Conservation (phyloP, 1,139 yeast genomes). For the Taphrina wiesneri region DNA sequence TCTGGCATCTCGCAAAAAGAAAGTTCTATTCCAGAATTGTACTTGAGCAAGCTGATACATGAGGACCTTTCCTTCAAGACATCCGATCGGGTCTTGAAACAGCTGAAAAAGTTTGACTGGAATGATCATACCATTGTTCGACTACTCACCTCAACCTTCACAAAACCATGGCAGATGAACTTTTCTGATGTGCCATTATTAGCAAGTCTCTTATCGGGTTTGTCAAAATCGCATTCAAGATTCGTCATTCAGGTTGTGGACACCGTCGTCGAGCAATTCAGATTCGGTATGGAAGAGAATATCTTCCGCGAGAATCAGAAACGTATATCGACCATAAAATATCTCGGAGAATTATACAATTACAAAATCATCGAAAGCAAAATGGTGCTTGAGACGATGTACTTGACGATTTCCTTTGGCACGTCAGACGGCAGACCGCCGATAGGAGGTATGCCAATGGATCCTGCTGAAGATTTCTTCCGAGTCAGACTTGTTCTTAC, state of each 20-base stretch:
- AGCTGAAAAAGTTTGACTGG: constrained; percentile 56
- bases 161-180: constrained; percentile 62
- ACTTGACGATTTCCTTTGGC: constrained; percentile 65
- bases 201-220: constrained; percentile 53
- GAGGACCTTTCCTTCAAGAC: constrained; percentile 54
- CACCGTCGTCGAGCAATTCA: constrained; percentile 62
- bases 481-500: constrained; percentile 60
- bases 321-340: constrained; percentile 63
- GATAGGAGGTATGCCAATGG: constrained; percentile 45
- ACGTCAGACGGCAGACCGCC: constrained; percentile 49
- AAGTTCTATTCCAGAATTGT: constrained; percentile 44
- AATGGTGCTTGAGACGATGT: constrained; percentile 58
- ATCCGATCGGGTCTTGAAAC: constrained; percentile 46
- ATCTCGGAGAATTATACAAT: constrained; percentile 61
- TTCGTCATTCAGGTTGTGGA: constrained; percentile 59
- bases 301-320: constrained; percentile 62
- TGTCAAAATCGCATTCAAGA: constrained; percentile 49
- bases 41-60: constrained; percentile 46
- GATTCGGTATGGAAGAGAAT: constrained; percentile 66
- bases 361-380: constrained; percentile 53
- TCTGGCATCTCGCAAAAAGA: constrained; percentile 42
- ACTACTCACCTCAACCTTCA: constrained; percentile 56
- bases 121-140: constrained; percentile 49
- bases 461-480: constrained; percentile 69
- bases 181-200: constrained; percentile 58